These are phyloP conservation scores for Talaromyces sp. DNA, from an alignment of 2,329 filamentous ascomycete species.

Conservation along the genomic window DNA sequence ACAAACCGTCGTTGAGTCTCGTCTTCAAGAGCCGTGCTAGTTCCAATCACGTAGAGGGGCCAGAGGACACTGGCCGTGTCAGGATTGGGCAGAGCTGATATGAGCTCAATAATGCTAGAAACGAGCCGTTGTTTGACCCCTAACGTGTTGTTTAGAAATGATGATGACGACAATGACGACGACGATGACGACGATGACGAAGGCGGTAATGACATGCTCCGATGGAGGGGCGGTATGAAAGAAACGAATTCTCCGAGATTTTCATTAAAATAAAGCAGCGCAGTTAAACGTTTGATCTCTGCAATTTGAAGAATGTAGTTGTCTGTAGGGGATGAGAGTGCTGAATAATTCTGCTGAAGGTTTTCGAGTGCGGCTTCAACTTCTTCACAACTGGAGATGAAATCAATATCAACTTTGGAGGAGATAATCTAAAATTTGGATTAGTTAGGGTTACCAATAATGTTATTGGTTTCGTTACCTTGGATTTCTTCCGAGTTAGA, in stretches of 20 bases:
- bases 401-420: constrained; percentile 1
- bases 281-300: constrained; percentile 24
- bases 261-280: constrained; percentile 25
- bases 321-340: constrained; percentile 13
- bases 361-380: constrained; percentile 9
- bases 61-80: constrained; percentile 19
- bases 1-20: constrained; percentile 26
- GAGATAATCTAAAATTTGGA: neutral
- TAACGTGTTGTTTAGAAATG: neutral
- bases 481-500: constrained; percentile 10
- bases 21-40: constrained; percentile 18
- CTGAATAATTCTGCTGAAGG: constrained; percentile 16
- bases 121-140: constrained; percentile 14
- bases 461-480: constrained; percentile 6
- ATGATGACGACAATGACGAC: neutral
- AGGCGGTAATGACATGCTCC: neutral
- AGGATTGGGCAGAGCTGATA: constrained; percentile 17
- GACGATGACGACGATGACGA: neutral
- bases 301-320: constrained; percentile 21
- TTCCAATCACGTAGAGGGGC: constrained; percentile 22
- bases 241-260: constrained; percentile 12
- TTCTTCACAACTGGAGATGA: constrained; percentile 9
- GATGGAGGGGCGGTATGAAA: neutral
- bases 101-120: constrained; percentile 16
- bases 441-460: constrained; percentile 1